phyloP scores from a whole-genome alignment of 2,329 filamentous ascomycete species.

The Pestalotiopsis fici region DNA sequence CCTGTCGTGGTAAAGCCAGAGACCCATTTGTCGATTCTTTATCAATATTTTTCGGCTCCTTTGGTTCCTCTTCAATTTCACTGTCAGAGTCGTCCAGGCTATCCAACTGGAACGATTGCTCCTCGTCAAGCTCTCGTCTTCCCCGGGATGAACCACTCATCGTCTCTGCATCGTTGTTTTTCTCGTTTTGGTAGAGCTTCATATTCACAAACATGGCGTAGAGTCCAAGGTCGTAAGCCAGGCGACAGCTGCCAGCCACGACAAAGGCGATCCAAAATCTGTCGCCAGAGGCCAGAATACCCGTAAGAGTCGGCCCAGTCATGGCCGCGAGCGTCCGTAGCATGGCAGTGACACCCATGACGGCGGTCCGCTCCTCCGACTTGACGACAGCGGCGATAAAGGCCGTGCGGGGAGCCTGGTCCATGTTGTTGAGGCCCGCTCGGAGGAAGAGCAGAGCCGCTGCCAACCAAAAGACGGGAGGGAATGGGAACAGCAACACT shows the following conservation, averaged over 20 bases:
- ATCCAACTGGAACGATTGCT: neutral
- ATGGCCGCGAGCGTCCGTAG: conserved; percentile 61
- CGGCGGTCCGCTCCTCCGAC: conserved; percentile 65
- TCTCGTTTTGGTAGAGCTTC: conserved; percentile 49
- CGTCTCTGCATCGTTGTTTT: neutral
- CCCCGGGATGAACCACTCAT: neutral
- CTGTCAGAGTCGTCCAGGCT: neutral
- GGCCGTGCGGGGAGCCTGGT: conserved; percentile 66
- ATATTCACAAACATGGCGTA: conserved; percentile 62
- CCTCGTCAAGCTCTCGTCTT: conserved; percentile 4
- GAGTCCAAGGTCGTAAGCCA: conserved; percentile 60
- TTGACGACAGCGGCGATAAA: conserved; percentile 68
- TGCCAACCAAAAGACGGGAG: conserved; percentile 50
- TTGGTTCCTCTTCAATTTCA: neutral
- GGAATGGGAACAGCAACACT: conserved; percentile 60
- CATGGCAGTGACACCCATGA: conserved; percentile 69
- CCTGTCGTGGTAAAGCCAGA: neutral
- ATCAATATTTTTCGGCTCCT: neutral
- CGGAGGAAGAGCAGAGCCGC: conserved; percentile 59
- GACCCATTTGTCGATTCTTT: neutral
- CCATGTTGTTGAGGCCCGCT: conserved; percentile 67
- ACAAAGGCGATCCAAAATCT: conserved; percentile 65
- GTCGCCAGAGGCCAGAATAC: conserved; percentile 51
- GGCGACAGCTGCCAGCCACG: conserved; percentile 50
- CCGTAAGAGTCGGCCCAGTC: conserved; percentile 55